A percentile compares a stretch with the other conserved stretches of the same genome.
Evolutionary conservation across 176 grass and related monocot species (phyloP).

Genomic region (Panicum miliaceum): DNA sequence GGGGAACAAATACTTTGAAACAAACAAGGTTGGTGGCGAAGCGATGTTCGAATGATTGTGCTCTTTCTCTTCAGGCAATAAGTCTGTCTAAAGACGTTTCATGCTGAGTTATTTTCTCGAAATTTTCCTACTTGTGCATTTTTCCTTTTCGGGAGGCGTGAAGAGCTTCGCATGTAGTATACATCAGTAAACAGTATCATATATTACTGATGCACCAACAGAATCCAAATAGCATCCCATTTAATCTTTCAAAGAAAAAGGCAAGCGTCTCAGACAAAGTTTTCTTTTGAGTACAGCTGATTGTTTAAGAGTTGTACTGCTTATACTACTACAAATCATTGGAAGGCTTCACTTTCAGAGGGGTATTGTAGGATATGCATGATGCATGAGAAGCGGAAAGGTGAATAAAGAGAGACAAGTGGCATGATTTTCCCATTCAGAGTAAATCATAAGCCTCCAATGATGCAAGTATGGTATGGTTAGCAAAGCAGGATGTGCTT

Average conservation of each 20-base stretch:
- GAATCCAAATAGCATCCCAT: constrained; percentile 6
- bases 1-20: not conserved
- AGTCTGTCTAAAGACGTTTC: not conserved
- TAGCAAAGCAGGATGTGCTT: constrained; percentile 2
- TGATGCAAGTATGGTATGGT: not conserved
- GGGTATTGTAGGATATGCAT: constrained; percentile 27
- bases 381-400: constrained; percentile 23
- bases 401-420: not conserved
- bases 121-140: not conserved
- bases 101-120: not conserved
- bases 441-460: constrained; percentile 12
- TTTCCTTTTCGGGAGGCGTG: not conserved
- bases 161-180: not conserved
- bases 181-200: not conserved
- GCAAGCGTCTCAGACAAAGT: not conserved
- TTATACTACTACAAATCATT: constrained; percentile 33
- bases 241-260: not conserved
- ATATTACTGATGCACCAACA: not conserved
- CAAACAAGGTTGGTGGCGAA: constrained; percentile 30
- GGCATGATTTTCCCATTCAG: not conserved
- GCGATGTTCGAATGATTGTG: not conserved
- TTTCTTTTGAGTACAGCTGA: constrained; percentile 26
- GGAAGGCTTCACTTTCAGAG: constrained; percentile 31
- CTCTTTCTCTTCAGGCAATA: not conserved
- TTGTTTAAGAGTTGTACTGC: not conserved